phyloP scores from a whole-genome alignment of 345 rosid species.

The Linum trigynum region DNA sequence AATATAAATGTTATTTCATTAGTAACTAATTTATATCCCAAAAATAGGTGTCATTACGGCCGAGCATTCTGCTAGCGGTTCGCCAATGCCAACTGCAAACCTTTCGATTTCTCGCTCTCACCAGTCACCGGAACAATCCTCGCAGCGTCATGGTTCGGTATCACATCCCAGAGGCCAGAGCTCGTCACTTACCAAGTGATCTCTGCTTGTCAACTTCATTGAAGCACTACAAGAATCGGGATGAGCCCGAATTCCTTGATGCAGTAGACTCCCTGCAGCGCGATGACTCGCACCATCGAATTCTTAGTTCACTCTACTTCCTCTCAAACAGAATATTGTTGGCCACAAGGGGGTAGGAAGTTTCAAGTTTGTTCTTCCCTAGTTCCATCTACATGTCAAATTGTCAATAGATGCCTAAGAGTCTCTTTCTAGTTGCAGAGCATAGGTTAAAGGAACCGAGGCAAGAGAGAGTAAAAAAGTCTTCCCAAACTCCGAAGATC shows the following conservation, averaged over 20 bases:
- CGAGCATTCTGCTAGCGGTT: too few species aligned
- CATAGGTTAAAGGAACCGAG: conserved; percentile 38
- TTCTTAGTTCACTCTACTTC: conserved; percentile 67
- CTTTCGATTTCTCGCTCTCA: neutral
- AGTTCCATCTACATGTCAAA: conserved; percentile 20
- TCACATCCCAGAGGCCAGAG: conserved; percentile 94
- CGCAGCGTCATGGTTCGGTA: conserved; percentile 69
- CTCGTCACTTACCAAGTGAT: conserved; percentile 76
- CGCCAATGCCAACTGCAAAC: too few species aligned
- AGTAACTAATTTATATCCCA: too few species aligned
- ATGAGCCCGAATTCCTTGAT: conserved; percentile 76
- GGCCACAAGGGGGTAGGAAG: neutral
- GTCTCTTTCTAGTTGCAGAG: conserved; percentile 69
- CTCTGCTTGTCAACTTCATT: conserved; percentile 42
- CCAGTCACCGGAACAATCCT: conserved; percentile 44
- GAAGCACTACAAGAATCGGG: conserved; percentile 58
- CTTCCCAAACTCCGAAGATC: too few species aligned
- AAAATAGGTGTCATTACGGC: too few species aligned
- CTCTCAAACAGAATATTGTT: conserved; percentile 28
- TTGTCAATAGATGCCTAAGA: conserved; percentile 33
- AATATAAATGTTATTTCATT: too few species aligned
- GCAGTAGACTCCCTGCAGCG: conserved; percentile 67
- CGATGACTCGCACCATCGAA: conserved; percentile 55
- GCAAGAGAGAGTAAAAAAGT: too few species aligned
- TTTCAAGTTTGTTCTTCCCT: conserved; percentile 13